Evolutionary conservation across 106 monocot species (phyloP), one percentile per base, ranked within the genome.

Genomic region (Dendrobium nobile): DNA sequence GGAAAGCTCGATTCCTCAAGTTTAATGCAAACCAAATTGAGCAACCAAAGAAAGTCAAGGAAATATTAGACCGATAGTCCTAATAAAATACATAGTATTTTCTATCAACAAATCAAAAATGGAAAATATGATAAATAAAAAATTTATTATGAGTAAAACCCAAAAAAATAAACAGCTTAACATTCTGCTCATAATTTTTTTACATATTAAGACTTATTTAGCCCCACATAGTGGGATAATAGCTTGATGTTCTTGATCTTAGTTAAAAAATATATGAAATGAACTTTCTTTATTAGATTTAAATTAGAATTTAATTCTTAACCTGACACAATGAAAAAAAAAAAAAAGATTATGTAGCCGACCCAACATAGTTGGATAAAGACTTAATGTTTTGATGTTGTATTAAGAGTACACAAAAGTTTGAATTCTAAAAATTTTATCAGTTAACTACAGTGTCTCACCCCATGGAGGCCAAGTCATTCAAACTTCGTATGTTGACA

Each of bases 381-480:
- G 37, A 3, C 37, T 37, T 37, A 37, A 37, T 3, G 37, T 37
- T 37, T 37, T 37, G 37, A 37, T 56, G 2, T 5, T 5, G n/a
- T 61, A 61, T 61, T 22, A 61, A 61, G 6, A 22, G 61, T 22
- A 22, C n/a, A n/a, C 0, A 17, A 76, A 27, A 48, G 76, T 27
- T 11, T 20, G 76, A 47, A 76, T 76, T 48, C 26, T 24, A 48
- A 19, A 76, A 7, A 26, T 26, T 26, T 74, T 74, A 20, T 74
- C 48, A 48, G 18, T 48, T 24, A 2, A 27, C 27, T 51, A 22
- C 45, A 54, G 56, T 37, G 9, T 26, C 86, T 84, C 88, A 95
- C 95, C 95, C 95, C 82, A 92, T 88, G 24, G 95, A 85, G 73
- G 81, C 90, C 80, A 95, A 59, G 65, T 87, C 92, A 73, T 91